Evolutionary conservation across 2,329 filamentous ascomycete genomes (phyloP), one percentile per base, ranked within the genome.

Genomic region (Sordariomycetes sp.): DNA sequence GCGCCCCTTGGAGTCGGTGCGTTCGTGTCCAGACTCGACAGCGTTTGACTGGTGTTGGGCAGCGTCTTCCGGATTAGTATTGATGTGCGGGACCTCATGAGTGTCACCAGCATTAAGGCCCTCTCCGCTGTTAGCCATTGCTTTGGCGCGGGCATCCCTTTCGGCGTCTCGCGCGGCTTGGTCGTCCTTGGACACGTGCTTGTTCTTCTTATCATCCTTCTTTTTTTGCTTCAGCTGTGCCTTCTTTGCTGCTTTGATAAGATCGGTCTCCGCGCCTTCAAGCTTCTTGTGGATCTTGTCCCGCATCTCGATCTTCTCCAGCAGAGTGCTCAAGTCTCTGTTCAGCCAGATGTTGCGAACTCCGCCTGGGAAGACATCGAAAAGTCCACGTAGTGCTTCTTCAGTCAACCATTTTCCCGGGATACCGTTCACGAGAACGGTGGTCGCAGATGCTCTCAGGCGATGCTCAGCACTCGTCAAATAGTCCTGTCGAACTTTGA

Each of bases 341-440:
- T 95, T 98, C 47, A 98, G 79, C 88, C 90, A 98, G 30, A 98
- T 84, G 46, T 96, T 96, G 39, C 86, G 77, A 50, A 98, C 82
- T 20, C 92, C 92, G 15, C 92, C 92, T 0, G 92, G 92, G 46
- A 95, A 96, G 2, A 96, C 88, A 53, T 98, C 92, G 49, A 93
- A 98, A 0, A 98, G 67, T 1, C 82, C 82, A 38, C 78, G 72
- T 5, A 98, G 69, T 1, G 86, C 85, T 29, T 94, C 79, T 32
- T 86, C 74, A 3, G 75, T 86, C 7, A 94, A 75, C 92, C 92
- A 98, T 50, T 93, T 94, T 26, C 73, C 66, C 2, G 92, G 92
- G 33, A 98, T 94, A 9, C 82, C 82, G 42, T 82, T 92, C 34
- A 98, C 87, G 6, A 98, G 70, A 30, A 98, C 90, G 0, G 92